Evolutionary conservation across 2,329 filamentous ascomycete species (phyloP), one percentile per base, ranked within the genome.

Genomic region (Diaporthe vaccinii): DNA sequence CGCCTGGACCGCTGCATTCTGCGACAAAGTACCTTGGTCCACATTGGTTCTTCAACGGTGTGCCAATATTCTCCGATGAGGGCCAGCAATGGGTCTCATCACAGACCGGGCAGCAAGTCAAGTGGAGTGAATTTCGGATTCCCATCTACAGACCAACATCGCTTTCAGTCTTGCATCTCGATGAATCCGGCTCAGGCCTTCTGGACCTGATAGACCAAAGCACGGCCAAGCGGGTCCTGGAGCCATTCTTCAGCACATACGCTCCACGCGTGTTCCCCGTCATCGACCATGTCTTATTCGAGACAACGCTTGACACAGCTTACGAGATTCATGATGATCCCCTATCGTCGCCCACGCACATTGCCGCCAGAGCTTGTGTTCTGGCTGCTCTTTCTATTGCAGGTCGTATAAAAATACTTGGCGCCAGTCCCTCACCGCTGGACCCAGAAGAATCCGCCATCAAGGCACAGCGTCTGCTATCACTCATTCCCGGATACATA

Each of bases 291-390:
- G 31, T 39, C 22, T 36, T 68, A 7, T 7, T 68, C 31, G 65
- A 39, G 8, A 41, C 22, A 39, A 68, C 34, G 14, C 49, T 68
- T 39, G 46, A 53, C 3, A 68, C 22, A 28, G 65, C 65, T 28
- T 68, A 68, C 34, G 65, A 68, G 31, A 14, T 2, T 53, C 22
- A 28, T 39, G 65, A 39, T 36, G 25, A 53, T 51, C 14, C 46
- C 28, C 12, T 41, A 34, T 53, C 65, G 12, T 68, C 65, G 12
- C 65, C 31, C 8, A 28, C 34, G 22, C 65, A 68, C 34, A 20
- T 68, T 68, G 46, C 65, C n/a, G 65, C 65, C 10, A 68, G 46
- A 51, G 65, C 65, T 53, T 53, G 65, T 12, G 12, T 68, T 15
- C 46, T 68, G 31, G 65, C 65, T 28, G 31, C 22, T 53, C 14